A percentile compares a stretch with the other conserved stretches of the same genome.
These are phyloP conservation scores for Xylariaceae sp. DNA, from an alignment of 2,329 filamentous ascomycete genomes.

Conservation along the genomic window DNA sequence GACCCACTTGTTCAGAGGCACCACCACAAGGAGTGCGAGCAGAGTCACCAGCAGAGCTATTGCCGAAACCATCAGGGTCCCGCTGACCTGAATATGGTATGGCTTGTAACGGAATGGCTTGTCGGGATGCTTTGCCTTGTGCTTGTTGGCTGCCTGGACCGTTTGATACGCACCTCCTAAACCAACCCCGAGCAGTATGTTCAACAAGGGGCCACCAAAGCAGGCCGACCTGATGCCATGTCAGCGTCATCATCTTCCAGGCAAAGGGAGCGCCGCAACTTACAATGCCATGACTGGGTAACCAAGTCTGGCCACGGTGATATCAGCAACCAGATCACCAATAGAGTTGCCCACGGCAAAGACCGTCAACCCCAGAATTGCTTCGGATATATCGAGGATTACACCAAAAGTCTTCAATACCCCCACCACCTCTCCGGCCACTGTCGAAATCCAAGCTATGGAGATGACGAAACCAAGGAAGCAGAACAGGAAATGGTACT, in stretches of 20 bases:
- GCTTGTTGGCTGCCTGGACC: conserved; percentile 58
- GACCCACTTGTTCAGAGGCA: conserved; percentile 80
- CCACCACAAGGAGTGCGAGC: conserved; percentile 66
- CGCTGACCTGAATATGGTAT: conserved; percentile 77
- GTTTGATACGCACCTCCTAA: conserved; percentile 85
- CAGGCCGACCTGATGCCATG: conserved; percentile 63
- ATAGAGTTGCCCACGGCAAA: conserved; percentile 96
- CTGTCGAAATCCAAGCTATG: conserved; percentile 93
- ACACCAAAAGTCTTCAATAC: conserved; percentile 90
- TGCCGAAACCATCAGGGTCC: conserved; percentile 77
- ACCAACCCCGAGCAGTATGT: conserved; percentile 93
- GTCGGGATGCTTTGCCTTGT: conserved; percentile 60
- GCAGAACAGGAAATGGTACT: conserved; percentile 71
- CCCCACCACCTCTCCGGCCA: conserved; percentile 91
- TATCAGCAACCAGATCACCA: conserved; percentile 87
- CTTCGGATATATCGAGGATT: conserved; percentile 87
- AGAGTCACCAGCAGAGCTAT: conserved; percentile 78
- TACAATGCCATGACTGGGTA: conserved; percentile 91
- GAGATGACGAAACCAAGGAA: conserved; percentile 86
- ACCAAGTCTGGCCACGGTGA: conserved; percentile 86
- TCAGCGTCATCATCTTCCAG: conserved; percentile 13
- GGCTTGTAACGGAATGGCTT: conserved; percentile 59
- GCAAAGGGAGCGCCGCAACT: conserved; percentile 23
- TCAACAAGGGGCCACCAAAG: conserved; percentile 97
- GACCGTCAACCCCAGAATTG: conserved; percentile 86